Base-by-base conservation (phyloP, 768 basidiomycete species). In the Podaxis carcinomalis region DNA sequence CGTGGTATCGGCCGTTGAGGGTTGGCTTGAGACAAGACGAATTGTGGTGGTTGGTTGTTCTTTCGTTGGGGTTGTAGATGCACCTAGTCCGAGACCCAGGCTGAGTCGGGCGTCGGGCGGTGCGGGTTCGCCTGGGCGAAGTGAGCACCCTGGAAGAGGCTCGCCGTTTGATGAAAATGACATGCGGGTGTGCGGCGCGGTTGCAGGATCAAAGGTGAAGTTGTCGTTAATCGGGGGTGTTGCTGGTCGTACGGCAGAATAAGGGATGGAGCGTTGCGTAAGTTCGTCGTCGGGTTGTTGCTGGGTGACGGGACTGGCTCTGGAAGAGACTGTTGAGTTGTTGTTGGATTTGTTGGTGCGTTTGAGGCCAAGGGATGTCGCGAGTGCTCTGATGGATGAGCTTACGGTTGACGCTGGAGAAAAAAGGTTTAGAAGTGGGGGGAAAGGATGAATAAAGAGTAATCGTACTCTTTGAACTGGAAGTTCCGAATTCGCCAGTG, bases 381-480 rank as follows among this genome's bases (percentile, higher is more conserved):
- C 92, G 44, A 93, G 76, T 0, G 88, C 85, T 69, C 80, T 88
- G 63, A 94, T 80, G 39, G 92, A 93, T 1, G 90, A 90, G 47
- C 79, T 75, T 14, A 92, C 83, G 14, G 78, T 83, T n/a, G 83
- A 79, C 39, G 77, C 84, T 88, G 70, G 36, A 63, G n/a, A 21
- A 27, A n/a, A 54, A 27, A 35, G 39, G 32, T 25, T 51, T 16
- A 27, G 47, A 36, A 44, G 23, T 51, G 3, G 63, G 52, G 42
- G 59, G 50, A 40, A 57, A 42, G 49, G 64, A 63, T 28, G 56
- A 66, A 50, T 50, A 65, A 64, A 64, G 60, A 42, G 56, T 55
- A 46, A 61, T 49, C 58, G 46, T 67, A 88, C 88, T 74, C 75
- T 85, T 88, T n/a, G 87, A 85, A 32, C 70, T 70, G 2, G 76